Percentiles rank a stretch among this genome's conserved stretches.
These are phyloP conservation scores for Cryptomeria japonica DNA, from an alignment of 75 land plant genomes.

Conservation along the genomic window DNA sequence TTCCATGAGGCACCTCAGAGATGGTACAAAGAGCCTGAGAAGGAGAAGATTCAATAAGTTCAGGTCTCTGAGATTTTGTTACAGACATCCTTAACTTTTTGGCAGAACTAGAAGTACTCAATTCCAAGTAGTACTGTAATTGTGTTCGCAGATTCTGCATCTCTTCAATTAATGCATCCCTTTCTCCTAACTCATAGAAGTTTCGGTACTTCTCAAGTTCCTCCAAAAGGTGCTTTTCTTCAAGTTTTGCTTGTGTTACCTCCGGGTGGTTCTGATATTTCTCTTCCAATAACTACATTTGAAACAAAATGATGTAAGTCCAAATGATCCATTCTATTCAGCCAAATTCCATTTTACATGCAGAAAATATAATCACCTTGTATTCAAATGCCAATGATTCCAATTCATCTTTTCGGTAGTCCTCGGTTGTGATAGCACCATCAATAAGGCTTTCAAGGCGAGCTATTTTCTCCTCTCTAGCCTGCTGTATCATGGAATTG, in stretches of 20 bases:
- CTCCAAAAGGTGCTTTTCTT: constrained; percentile 62
- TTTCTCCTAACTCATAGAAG: constrained; percentile 46
- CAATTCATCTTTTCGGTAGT: constrained; percentile 21
- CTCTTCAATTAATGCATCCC: constrained; percentile 62
- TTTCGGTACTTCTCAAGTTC: constrained; percentile 50
- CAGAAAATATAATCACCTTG: constrained; percentile 19
- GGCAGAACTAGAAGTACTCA: not conserved
- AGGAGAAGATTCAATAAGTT: not conserved
- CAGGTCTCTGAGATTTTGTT: not conserved
- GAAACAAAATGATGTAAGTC: not conserved
- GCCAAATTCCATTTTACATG: not conserved
- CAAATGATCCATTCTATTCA: not conserved
- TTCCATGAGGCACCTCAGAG: not conserved
- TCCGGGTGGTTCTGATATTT: constrained; percentile 91
- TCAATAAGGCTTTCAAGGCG: constrained; percentile 28
- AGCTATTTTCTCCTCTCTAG: constrained; percentile 31
- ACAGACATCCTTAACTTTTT: not conserved
- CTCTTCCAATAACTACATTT: constrained; percentile 68
- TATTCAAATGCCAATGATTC: constrained; percentile 22
- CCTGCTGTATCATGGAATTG: constrained; percentile 22
- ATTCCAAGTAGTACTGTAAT: constrained; percentile 33
- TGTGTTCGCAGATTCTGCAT: constrained; percentile 49
- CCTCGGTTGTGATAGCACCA: constrained; percentile 20
- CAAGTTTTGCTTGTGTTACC: constrained; percentile 54
- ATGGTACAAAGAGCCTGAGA: constrained; percentile 5